These are phyloP conservation scores for Schizothecium vesticola DNA, from an alignment of 495 filamentous ascomycete genomes.

Conservation along the genomic window DNA sequence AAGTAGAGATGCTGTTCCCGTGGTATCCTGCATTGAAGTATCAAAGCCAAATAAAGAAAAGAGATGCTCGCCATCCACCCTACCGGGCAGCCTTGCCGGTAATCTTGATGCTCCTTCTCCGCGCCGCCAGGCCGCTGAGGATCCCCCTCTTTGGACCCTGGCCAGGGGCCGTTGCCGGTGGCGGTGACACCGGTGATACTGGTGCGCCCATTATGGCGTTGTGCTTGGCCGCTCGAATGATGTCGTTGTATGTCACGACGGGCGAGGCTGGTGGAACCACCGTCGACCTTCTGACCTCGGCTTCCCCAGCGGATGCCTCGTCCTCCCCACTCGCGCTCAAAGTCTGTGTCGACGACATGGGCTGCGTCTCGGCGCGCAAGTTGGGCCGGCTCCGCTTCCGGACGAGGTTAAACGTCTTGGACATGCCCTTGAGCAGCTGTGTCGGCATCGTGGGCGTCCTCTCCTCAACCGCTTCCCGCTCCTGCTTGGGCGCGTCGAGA, in stretches of 20 bases:
- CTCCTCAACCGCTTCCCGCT: constrained; percentile 18
- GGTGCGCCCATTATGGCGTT: constrained; percentile 26
- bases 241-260: constrained; percentile 37
- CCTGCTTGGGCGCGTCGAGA: constrained; percentile 24
- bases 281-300: background rate
- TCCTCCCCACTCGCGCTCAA: background rate
- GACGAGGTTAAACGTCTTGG: constrained; percentile 41
- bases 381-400: constrained; percentile 43
- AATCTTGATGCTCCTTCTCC: constrained; percentile 37
- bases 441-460: constrained; percentile 36
- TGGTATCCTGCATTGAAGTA: background rate
- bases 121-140: constrained; percentile 36
- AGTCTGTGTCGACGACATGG: background rate
- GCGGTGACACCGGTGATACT: constrained; percentile 17
- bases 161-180: constrained; percentile 14
- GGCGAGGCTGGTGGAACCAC: constrained; percentile 20
- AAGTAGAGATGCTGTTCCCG: background rate
- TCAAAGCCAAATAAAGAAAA: background rate
- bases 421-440: constrained; percentile 37
- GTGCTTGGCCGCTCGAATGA: constrained; percentile 31
- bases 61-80: background rate
- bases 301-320: constrained; percentile 16
- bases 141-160: constrained; percentile 31
- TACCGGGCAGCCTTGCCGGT: constrained; percentile 16
- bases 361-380: constrained; percentile 25